phyloP scores from a whole-genome alignment of 805 yeast species.

The Cyberlindnera mississippiensis region DNA sequence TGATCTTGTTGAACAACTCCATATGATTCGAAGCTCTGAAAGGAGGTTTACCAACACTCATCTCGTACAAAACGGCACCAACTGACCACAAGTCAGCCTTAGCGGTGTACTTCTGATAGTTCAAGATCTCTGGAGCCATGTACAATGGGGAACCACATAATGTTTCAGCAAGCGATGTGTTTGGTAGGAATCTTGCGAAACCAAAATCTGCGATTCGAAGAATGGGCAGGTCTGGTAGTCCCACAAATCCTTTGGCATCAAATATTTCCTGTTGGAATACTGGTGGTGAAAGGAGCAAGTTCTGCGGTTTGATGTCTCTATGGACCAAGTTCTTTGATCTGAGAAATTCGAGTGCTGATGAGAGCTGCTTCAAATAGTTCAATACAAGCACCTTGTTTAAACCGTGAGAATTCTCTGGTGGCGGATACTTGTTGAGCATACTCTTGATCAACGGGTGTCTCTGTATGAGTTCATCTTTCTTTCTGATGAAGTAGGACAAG shows the following conservation, averaged over 20 bases:
- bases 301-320: constrained; percentile 94
- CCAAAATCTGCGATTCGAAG: constrained; percentile 97
- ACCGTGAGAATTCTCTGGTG: constrained; percentile 74
- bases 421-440: constrained; percentile 76
- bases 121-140: constrained; percentile 97
- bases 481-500: constrained; percentile 79
- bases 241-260: constrained; percentile 53
- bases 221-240: constrained; percentile 85
- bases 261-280: constrained; percentile 57
- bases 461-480: constrained; percentile 63
- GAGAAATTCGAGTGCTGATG: constrained; percentile 78
- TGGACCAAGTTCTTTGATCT: constrained; percentile 85
- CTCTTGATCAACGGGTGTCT: constrained; percentile 78
- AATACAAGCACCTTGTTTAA: constrained; percentile 72
- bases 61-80: constrained; percentile 93
- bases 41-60: constrained; percentile 96
- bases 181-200: constrained; percentile 91
- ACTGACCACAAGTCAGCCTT: constrained; percentile 98
- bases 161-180: constrained; percentile 93
- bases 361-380: constrained; percentile 82
- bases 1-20: constrained; percentile 82
- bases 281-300: constrained; percentile 79
- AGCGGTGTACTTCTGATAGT: constrained; percentile 94
- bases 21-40: constrained; percentile 91
- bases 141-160: constrained; percentile 96